Percentiles rank a stretch among this genome's conserved stretches.
phyloP scores from a whole-genome alignment of 1,139 yeast species.

The Blastobotrys indianensis region DNA sequence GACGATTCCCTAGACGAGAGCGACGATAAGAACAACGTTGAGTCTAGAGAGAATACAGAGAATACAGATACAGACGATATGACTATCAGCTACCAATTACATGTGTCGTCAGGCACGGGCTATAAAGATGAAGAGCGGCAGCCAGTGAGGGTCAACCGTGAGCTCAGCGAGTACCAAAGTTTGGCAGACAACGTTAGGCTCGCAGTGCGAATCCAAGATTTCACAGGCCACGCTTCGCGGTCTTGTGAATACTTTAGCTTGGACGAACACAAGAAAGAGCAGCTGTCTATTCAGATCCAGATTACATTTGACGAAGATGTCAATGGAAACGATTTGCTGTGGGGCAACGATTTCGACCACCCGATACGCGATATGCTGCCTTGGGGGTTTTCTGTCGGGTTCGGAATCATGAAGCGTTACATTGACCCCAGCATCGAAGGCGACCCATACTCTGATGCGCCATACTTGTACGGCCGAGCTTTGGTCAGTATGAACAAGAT shows the following conservation, averaged over 20 bases:
- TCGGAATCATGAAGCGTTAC: slow-evolving; percentile 35
- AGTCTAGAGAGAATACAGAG: too few species aligned
- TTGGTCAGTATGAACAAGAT: slow-evolving; percentile 48
- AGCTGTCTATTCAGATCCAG: slow-evolving; percentile 30
- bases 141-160: slow-evolving; percentile 4
- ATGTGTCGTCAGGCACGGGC: slow-evolving; percentile 8
- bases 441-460: slow-evolving; percentile 56
- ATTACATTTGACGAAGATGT: slow-evolving; percentile 35
- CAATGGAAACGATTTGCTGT: slow-evolving; percentile 48
- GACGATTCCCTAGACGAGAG: too few species aligned
- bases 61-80: too few species aligned
- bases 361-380: slow-evolving; percentile 61
- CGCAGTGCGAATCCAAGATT: slow-evolving; percentile 24
- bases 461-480: slow-evolving; percentile 55
- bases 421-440: slow-evolving; percentile 62
- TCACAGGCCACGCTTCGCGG: slow-evolving; percentile 12
- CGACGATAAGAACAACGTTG: too few species aligned
- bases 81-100: slow-evolving; percentile 1
- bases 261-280: slow-evolving; percentile 22
- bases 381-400: slow-evolving; percentile 52
- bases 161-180: slow-evolving; percentile 1
- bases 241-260: slow-evolving; percentile 23
- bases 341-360: slow-evolving; percentile 63
- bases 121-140: background rate
- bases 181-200: slow-evolving; percentile 15